Conservation (phyloP, 306 rosid species). For the Psophocarpus tetragonolobus region DNA sequence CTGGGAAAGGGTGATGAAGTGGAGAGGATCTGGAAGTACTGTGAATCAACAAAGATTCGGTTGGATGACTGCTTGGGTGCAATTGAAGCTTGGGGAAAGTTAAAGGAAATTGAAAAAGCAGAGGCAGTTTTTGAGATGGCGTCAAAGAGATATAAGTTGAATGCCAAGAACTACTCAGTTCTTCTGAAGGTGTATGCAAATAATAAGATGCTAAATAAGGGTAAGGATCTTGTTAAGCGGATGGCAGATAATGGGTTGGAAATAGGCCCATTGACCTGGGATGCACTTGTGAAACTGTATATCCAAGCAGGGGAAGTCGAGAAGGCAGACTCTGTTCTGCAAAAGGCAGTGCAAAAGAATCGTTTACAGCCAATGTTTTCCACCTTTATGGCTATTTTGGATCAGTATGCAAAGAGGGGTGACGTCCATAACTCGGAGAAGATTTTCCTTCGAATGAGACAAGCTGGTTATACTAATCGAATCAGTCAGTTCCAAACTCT, state of each 20-base stretch:
- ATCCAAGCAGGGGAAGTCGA: conserved; percentile 67
- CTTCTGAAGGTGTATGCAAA: conserved; percentile 60
- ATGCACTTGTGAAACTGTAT: conserved; percentile 68
- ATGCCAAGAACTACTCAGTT: conserved; percentile 43
- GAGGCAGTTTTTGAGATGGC: conserved; percentile 67
- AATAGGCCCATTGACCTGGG: conserved; percentile 61
- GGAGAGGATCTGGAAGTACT: conserved; percentile 66
- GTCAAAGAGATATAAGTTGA: conserved; percentile 48
- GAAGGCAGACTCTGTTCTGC: conserved; percentile 70
- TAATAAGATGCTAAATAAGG: conserved; percentile 64
- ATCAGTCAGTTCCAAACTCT: conserved; percentile 50
- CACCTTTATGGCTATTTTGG: conserved; percentile 59
- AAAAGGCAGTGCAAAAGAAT: conserved; percentile 46
- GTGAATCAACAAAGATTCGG: conserved; percentile 55
- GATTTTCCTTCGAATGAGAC: conserved; percentile 56
- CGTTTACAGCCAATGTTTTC: conserved; percentile 47
- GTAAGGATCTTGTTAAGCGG: conserved; percentile 63
- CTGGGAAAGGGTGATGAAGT: conserved; percentile 74
- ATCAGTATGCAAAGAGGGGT: conserved; percentile 63
- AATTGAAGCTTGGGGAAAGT: conserved; percentile 73
- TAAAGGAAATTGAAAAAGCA: conserved; percentile 66
- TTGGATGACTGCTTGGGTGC: conserved; percentile 55
- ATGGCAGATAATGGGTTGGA: conserved; percentile 55
- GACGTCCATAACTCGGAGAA: conserved; percentile 77
- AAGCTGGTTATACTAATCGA: conserved; percentile 52